Conservation (phyloP, 2,329 filamentous ascomycete genomes). For the Pestalotiopsis sp. region DNA sequence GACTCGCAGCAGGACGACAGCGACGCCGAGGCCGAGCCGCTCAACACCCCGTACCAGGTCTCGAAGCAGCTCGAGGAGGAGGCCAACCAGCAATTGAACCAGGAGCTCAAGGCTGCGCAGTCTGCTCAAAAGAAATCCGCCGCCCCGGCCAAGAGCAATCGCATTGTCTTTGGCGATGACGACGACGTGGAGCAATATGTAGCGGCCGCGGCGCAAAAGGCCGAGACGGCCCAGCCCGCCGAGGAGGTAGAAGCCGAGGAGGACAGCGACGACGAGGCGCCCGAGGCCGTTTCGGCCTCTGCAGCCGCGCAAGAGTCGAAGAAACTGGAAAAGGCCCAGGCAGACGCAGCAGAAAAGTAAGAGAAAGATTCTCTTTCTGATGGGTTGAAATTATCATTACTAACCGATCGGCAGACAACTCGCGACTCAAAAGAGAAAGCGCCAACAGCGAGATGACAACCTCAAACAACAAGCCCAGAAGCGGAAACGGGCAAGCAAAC, state of each 20-base stretch:
- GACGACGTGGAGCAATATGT: conserved; percentile 35
- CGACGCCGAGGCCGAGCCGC: conserved; percentile 11
- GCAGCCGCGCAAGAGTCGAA: conserved; percentile 49
- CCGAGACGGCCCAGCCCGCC: neutral
- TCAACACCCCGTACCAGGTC: conserved; percentile 24
- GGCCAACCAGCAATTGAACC: conserved; percentile 28
- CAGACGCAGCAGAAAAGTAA: conserved; percentile 55
- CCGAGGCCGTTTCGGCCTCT: conserved; percentile 59
- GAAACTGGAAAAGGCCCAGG: conserved; percentile 47
- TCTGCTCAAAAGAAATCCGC: neutral
- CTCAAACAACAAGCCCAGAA: conserved; percentile 58
- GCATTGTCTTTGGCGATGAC: conserved; percentile 34
- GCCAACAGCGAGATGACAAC: conserved; percentile 55
- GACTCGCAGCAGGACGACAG: conserved; percentile 25
- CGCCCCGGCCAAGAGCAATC: conserved; percentile 20
- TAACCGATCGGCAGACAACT: conserved; percentile 43
- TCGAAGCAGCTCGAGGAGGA: conserved; percentile 34
- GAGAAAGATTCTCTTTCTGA: too few relatives aligned
- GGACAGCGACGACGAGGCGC: conserved; percentile 56
- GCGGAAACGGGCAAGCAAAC: conserved; percentile 40
- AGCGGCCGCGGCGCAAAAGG: conserved; percentile 23
- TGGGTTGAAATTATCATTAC: too few relatives aligned
- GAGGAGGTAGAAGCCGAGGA: conserved; percentile 33
- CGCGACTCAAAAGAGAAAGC: conserved; percentile 55
- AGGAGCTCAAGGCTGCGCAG: conserved; percentile 18